Percentiles rank a stretch among this genome's conserved stretches.
Conservation (phyloP, 2,329 filamentous ascomycete species). For the Ceratocystiopsis minuta region DNA sequence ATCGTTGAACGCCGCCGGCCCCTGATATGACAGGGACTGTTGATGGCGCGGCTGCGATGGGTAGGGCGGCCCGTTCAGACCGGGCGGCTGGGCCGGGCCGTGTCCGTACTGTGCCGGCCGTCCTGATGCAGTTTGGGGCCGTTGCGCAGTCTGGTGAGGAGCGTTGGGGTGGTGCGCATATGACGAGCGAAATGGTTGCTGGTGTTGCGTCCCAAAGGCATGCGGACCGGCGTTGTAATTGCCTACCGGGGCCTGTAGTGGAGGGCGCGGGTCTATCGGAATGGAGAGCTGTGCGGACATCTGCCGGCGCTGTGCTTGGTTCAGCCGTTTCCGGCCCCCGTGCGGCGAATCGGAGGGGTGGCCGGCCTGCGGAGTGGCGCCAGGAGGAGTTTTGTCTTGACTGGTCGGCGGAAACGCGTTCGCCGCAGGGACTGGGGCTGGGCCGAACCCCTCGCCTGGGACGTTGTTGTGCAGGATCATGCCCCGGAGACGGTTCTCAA, state of each 20-base stretch:
- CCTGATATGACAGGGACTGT: slow-evolving; percentile 16
- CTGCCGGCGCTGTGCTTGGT: slow-evolving; percentile 45
- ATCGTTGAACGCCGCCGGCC: slow-evolving; percentile 10
- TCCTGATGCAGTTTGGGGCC: slow-evolving; percentile 8
- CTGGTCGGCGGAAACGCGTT: too few relatives aligned
- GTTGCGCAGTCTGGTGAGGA: slow-evolving; percentile 8
- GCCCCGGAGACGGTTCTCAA: slow-evolving; percentile 11
- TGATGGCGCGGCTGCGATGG: slow-evolving; percentile 15
- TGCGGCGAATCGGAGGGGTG: slow-evolving; percentile 3
- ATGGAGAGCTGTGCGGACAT: slow-evolving; percentile 42
- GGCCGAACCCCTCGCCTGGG: not conserved
- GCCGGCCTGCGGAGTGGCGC: not conserved
- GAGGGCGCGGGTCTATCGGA: slow-evolving; percentile 29
- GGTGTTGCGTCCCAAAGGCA: slow-evolving; percentile 15
- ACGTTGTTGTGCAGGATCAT: slow-evolving; percentile 10
- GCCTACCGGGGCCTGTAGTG: slow-evolving; percentile 14
- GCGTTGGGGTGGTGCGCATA: slow-evolving; percentile 12
- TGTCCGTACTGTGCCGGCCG: slow-evolving; percentile 13
- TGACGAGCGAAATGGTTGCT: slow-evolving; percentile 6
- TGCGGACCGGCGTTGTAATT: slow-evolving; percentile 15
- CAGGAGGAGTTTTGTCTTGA: not conserved
- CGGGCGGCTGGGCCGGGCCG: not conserved
- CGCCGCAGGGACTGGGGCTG: too few relatives aligned
- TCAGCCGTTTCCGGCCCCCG: slow-evolving; percentile 29
- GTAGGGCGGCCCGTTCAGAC: too few relatives aligned